Evolutionary conservation across 805 yeast species (phyloP), one percentile per base, ranked within the genome.

Genomic region (Cyberlindnera xishuangbannaensis): DNA sequence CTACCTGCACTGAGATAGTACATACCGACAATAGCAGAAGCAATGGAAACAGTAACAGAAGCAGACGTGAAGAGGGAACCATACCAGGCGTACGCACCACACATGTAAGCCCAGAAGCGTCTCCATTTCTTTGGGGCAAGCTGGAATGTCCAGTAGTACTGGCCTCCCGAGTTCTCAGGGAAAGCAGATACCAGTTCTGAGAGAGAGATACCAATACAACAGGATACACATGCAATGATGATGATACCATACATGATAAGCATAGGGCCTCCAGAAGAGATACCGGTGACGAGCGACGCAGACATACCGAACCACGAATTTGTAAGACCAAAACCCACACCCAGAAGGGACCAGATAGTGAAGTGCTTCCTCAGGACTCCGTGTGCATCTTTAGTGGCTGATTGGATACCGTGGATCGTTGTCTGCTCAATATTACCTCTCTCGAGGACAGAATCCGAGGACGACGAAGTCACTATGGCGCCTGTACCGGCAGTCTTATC

Each of bases 1-100:
- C 47, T 49, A 5, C 56, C 55, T 15, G 50, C 43, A 6, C 51
- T 44, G 40, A 73, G 48, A 16, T 58, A 59, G 44, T 56, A 58
- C 64, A 76, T 65, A 0, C 81, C 83, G 28, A 71, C 66, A 15
- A 72, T 48, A 16, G 70, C 67, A 11, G 67, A 53, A 5, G 78
- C 77, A 25, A 76, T 59, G 3, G 79, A 63, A 20, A 78, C 53
- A 6, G 76, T 69, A 13, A 73, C 73, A 2, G 81, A 72, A 6
- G 83, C 78, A 32, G 73, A 65, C 8, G 83, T 74, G 54, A 77
- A 77, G 13, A 77, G 59, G 3, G 82, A 54, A 9, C 83, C 82
- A 21, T 72, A 69, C 70, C 76, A 73, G 22, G 78, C 79, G 40
- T 73, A 63, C 15, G 77, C 65, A n/a, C 82, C 83, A 42, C 78